Evolutionary conservation across 1,139 yeast genomes (phyloP), one percentile per base, ranked within the genome.

Genomic region (Candida albicans): DNA sequence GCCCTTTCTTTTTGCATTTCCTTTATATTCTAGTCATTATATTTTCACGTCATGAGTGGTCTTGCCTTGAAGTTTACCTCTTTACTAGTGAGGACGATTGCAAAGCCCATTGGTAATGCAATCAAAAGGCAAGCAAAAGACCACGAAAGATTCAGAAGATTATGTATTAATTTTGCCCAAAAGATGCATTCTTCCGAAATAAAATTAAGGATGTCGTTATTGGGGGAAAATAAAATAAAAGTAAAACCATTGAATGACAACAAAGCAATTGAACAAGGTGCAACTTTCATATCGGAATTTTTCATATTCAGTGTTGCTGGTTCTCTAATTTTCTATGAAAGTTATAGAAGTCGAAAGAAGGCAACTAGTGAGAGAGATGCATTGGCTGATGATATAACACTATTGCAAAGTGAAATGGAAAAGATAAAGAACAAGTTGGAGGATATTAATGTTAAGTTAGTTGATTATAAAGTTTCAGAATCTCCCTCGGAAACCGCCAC

Each of bases 251-350:
- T 89, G 56, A 89, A 87, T 58, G 96, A 89, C 53, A 82, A 84
- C 22, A 84, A 82, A 57, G 96, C 96, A 35, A 79, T 89, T 36
- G 95, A 89, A 49, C 81, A 75, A 45, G 96, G 96, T 1, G 95
- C 96, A 37, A 84, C 77, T 39, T 81, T 88, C 57, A 65, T 89
- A 7, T 84, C 93, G 33, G 96, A 89, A 60, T 62, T 82, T 31
- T 84, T 89, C 56, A 82, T 89, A 31, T 89, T 89, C 54, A 61
- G 72, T 50, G 95, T 88, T 22, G 96, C 95, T 2, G 95, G 95
- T 5, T 76, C 84, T 1, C 70, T 87, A 42, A 83, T 89, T n/a
- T 59, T 88, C 24, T 87, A 77, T 59, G 96, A 89, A 58, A 76
- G 87, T 38, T 73, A 77, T 54, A 73, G 93, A 51, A 81, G 88